A percentile compares a stretch with the other conserved stretches of the same genome.
These are phyloP conservation scores for Vitis hybrid DNA, from an alignment of 177 flowering plant genomes.

Conservation along the genomic window DNA sequence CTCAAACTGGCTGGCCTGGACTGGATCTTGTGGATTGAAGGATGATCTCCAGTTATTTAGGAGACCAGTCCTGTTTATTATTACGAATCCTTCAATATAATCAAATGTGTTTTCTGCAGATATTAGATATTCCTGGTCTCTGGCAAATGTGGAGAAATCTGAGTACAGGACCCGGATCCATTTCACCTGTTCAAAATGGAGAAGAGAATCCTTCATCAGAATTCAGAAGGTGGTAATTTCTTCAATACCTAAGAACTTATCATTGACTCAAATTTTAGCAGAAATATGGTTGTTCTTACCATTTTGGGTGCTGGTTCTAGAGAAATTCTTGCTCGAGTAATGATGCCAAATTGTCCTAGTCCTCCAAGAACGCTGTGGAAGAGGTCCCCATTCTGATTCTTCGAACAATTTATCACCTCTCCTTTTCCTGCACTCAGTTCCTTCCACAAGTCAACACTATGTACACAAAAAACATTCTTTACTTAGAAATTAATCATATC, in stretches of 20 bases:
- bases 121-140: constrained; percentile 60
- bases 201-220: not conserved
- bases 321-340: constrained; percentile 60
- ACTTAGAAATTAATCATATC: too few species aligned
- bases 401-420: constrained; percentile 55
- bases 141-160: constrained; percentile 49
- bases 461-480: too few species aligned
- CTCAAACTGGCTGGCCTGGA: constrained; percentile 48
- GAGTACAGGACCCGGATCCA: constrained; percentile 61
- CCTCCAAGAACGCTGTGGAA: constrained; percentile 76
- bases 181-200: constrained; percentile 49
- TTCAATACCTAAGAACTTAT: not conserved
- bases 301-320: constrained; percentile 60
- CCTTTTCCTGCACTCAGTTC: constrained; percentile 60
- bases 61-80: constrained; percentile 50
- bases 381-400: constrained; percentile 51
- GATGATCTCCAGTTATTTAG: constrained; percentile 53
- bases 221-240: not conserved
- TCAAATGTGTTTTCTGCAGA: constrained; percentile 52
- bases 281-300: constrained; percentile 33
- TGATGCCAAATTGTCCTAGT: constrained; percentile 77
- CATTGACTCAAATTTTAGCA: not conserved
- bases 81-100: constrained; percentile 68
- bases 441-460: constrained; percentile 10
- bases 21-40: constrained; percentile 49